Evolutionary conservation across 1,139 yeast species (phyloP), one percentile per base, ranked within the genome.

Genomic region (Geotrichum candidum): DNA sequence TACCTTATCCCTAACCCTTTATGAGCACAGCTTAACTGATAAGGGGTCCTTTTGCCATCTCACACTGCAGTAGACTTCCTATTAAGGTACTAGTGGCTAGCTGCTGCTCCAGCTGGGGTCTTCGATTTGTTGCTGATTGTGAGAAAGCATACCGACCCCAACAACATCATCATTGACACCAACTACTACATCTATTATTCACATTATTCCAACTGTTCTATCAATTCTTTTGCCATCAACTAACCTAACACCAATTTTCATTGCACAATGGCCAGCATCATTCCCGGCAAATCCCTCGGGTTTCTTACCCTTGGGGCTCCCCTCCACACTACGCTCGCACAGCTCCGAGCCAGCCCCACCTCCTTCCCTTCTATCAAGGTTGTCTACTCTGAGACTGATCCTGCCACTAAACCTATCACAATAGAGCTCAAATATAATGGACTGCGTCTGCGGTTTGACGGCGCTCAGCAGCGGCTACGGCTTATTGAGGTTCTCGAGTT

Each of bases 361-460:
- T 59, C 65, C 31, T 71, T 67, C 53, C 72, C 74, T 7, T 66
- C 65, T 11, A 67, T 71, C 35, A 66, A 69, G 56, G 61, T 71
- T 23, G 62, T 68, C 22, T 65, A 70, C 56, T 65, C 69, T 15
- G 53, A 65, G 15, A 65, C 63, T 15, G 61, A 64, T 31, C 68
- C 72, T 15, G 51, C 67, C 10, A 35, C 35, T 9, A 54, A 53
- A 15, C 70, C 73, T 4, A 61, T 70, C 2, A 62, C 67, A 15
- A 61, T 71, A 31, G 63, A 58, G 29, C 65, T 71, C n/a, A 67
- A 65, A 55, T 62, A 68, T 6, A 69, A 68, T 60, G 74, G 74
- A 2, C 52, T 71, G 13, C 58, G 73, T 25, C 64, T 71, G 29
- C 69, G 69, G 51, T 71, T 71, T 63, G 72, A 70, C 56, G 70